Conservation (phyloP, 2,329 filamentous ascomycete species). For the Pseudogymnoascus verrucosus region DNA sequence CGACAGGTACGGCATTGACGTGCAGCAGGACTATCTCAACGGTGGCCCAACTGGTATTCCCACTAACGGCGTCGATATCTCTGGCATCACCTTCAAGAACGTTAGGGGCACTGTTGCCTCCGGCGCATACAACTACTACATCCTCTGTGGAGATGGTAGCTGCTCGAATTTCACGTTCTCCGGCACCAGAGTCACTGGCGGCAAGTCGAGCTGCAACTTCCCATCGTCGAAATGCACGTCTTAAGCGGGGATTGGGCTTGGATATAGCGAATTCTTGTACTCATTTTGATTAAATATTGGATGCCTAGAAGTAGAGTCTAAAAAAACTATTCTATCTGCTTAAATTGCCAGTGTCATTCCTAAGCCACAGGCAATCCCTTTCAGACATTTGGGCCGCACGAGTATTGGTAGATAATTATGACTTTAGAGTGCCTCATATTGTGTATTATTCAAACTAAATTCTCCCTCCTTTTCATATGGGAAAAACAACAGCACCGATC, state of each 20-base stretch:
- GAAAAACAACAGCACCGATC: background rate
- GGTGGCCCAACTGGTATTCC: slow-evolving; percentile 33
- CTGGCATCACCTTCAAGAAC: slow-evolving; percentile 29
- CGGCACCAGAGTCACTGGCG: slow-evolving; percentile 30
- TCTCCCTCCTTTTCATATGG: background rate
- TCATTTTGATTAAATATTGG: background rate
- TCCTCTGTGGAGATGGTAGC: slow-evolving; percentile 33
- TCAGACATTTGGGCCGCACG: background rate
- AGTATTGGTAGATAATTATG: background rate
- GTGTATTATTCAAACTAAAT: background rate
- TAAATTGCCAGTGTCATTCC: background rate
- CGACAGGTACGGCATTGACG: slow-evolving; percentile 46
- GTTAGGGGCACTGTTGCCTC: slow-evolving; percentile 28
- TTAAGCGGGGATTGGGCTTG: background rate
- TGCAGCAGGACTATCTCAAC: slow-evolving; percentile 52
- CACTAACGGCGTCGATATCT: slow-evolving; percentile 32
- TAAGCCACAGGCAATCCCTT: too few relatives aligned
- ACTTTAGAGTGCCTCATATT: background rate
- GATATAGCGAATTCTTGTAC: background rate
- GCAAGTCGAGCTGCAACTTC: slow-evolving; percentile 26
- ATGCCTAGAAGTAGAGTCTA: background rate
- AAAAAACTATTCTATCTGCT: background rate
- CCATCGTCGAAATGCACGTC: slow-evolving; percentile 23
- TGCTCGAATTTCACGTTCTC: slow-evolving; percentile 32
- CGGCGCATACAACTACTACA: slow-evolving; percentile 30